These are phyloP conservation scores for Cercophora sp. DNA, from an alignment of 495 filamentous ascomycete genomes.

Conservation along the genomic window DNA sequence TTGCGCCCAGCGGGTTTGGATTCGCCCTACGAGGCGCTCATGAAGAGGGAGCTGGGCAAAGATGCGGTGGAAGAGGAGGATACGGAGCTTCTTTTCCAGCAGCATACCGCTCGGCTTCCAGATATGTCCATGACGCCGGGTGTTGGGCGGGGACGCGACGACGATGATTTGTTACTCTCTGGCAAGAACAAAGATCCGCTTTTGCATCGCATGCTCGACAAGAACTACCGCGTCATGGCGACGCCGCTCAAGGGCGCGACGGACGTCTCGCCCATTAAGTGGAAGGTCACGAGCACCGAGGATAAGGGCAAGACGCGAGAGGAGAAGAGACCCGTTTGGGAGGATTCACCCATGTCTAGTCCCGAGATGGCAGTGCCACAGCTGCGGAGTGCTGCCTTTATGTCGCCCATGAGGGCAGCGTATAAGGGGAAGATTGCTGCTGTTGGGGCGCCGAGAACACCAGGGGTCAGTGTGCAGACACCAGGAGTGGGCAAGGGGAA, in stretches of 20 bases:
- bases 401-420: slow-evolving; percentile 55
- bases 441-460: slow-evolving; percentile 49
- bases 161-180: slow-evolving; percentile 42
- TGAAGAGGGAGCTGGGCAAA: slow-evolving; percentile 50
- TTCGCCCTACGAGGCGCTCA: slow-evolving; percentile 64
- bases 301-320: slow-evolving; percentile 24
- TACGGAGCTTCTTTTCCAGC: slow-evolving; percentile 39
- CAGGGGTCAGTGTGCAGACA: slow-evolving; percentile 77
- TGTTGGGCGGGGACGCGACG: slow-evolving; percentile 33
- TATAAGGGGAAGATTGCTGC: slow-evolving; percentile 17
- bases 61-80: slow-evolving; percentile 36
- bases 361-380: slow-evolving; percentile 77
- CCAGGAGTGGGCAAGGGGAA: slow-evolving; percentile 48
- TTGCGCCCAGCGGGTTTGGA: slow-evolving; percentile 49
- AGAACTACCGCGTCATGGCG: slow-evolving; percentile 88
- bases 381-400: slow-evolving; percentile 80
- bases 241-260: slow-evolving; percentile 63
- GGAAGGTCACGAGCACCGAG: slow-evolving; percentile 30
- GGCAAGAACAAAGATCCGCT: slow-evolving; percentile 60
- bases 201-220: slow-evolving; percentile 84
- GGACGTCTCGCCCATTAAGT: slow-evolving; percentile 31
- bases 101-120: slow-evolving; percentile 45
- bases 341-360: slow-evolving; percentile 66
- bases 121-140: slow-evolving; percentile 55
- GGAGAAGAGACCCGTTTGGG: slow-evolving; percentile 39